Conservation (phyloP, 305 asterid genomes). For the Rubia tinctorum region DNA sequence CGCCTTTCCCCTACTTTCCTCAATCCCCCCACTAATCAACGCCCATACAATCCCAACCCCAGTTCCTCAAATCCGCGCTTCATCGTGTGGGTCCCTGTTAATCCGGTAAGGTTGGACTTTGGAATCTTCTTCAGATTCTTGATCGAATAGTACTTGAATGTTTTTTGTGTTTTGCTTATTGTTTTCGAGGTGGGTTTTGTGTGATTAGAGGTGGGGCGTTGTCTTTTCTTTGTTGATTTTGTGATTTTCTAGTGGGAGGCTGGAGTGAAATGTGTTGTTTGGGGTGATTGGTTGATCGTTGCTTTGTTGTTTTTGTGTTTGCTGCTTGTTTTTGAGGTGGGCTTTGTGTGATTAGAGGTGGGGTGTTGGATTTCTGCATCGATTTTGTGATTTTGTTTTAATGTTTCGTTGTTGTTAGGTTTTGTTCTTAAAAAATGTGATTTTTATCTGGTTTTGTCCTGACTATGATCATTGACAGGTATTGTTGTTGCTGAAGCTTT, state of each 20-base stretch:
- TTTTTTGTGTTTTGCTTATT: no score
- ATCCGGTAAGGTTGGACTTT: neutral
- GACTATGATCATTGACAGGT: neutral
- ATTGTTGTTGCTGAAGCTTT: neutral
- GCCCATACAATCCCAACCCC: neutral
- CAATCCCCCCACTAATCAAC: neutral
- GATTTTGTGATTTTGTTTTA: neutral
- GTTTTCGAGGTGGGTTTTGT: neutral
- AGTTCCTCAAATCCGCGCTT: neutral
- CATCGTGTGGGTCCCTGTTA: neutral
- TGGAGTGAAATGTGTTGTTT: no score
- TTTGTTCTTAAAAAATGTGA: neutral
- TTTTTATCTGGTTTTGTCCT: neutral
- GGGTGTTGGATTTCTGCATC: neutral
- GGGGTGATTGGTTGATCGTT: neutral
- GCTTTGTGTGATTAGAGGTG: neutral
- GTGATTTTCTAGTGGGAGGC: neutral
- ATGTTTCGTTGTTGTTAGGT: neutral
- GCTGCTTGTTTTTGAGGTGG: neutral
- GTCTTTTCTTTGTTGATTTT: neutral
- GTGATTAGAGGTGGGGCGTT: neutral
- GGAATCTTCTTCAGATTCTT: neutral
- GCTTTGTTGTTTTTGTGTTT: neutral
- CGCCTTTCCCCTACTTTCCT: constrained; percentile 1
- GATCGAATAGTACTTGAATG: neutral